Evolutionary conservation across 1,284 basidiomycete species (phyloP).

Genomic region (Mycosarcoma maydis): DNA sequence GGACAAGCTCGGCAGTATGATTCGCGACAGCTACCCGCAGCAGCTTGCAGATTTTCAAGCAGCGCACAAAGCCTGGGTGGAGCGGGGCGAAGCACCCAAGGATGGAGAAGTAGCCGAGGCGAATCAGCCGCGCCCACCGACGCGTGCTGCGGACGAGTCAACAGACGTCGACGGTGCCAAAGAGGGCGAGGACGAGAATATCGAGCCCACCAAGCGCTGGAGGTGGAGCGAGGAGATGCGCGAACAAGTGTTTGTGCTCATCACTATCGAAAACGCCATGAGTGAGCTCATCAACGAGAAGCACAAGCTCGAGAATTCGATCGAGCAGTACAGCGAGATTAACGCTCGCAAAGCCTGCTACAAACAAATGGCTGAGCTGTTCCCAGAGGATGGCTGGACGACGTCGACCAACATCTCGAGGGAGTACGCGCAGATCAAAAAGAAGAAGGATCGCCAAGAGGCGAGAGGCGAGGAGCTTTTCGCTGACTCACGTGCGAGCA

Average conservation of each 20-base stretch:
- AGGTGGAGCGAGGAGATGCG: slow-evolving; percentile 62
- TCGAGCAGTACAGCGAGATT: slow-evolving; percentile 61
- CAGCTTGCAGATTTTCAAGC: slow-evolving; percentile 57
- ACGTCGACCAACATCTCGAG: slow-evolving; percentile 61
- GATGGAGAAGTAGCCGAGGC: slow-evolving; percentile 17
- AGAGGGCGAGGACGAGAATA: slow-evolving; percentile 33
- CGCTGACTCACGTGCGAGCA: slow-evolving; percentile 39
- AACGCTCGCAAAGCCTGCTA: slow-evolving; percentile 62
- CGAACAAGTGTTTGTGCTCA: slow-evolving; percentile 58
- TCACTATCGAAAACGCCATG: slow-evolving; percentile 64
- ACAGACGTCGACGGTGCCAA: slow-evolving; percentile 34
- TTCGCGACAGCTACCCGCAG: slow-evolving; percentile 47
- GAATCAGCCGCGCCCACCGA: not conserved
- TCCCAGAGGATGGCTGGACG: slow-evolving; percentile 61
- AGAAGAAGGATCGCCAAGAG: slow-evolving; percentile 55
- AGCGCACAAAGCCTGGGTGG: slow-evolving; percentile 41
- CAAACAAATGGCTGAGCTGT: slow-evolving; percentile 58
- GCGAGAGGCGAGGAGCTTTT: slow-evolving; percentile 44
- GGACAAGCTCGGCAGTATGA: slow-evolving; percentile 45
- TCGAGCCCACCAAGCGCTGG: slow-evolving; percentile 59
- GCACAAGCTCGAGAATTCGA: slow-evolving; percentile 55
- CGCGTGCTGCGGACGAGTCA: slow-evolving; percentile 9
- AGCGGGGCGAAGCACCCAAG: slow-evolving; percentile 42
- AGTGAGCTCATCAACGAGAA: slow-evolving; percentile 64
- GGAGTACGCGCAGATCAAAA: slow-evolving; percentile 55